These are phyloP conservation scores for Moesziomyces parantarcticus DNA, from an alignment of 1,284 basidiomycete genomes.

Conservation along the genomic window DNA sequence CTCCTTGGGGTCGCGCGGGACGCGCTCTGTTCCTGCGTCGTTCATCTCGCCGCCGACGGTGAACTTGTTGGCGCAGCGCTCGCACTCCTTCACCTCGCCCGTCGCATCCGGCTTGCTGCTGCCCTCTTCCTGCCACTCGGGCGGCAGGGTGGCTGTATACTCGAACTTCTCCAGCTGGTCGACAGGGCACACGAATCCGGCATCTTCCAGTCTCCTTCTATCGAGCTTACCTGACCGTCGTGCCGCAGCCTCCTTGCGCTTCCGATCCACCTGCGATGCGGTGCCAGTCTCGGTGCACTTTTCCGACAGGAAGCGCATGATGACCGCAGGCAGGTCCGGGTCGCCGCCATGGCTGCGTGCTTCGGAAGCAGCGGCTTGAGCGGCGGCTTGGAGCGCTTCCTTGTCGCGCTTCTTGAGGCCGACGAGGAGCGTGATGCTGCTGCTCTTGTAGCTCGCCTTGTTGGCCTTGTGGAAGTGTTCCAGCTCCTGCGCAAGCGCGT, in stretches of 20 bases:
- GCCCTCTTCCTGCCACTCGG: conserved; percentile 46
- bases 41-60: conserved; percentile 50
- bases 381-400: conserved; percentile 21
- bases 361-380: conserved; percentile 14
- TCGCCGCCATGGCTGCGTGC: conserved; percentile 5
- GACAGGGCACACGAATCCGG: conserved; percentile 51
- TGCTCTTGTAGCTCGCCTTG: conserved; percentile 48
- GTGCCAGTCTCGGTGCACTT: conserved; percentile 56
- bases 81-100: conserved; percentile 56
- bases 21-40: conserved; percentile 23
- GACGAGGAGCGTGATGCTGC: conserved; percentile 50
- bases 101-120: conserved; percentile 36
- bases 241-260: conserved; percentile 28
- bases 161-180: conserved; percentile 50
- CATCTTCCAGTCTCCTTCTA: conserved; percentile 31
- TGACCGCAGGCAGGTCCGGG: conserved; percentile 7
- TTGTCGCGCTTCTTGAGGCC: conserved; percentile 52
- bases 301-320: conserved; percentile 13
- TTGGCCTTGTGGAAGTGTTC: conserved; percentile 42
- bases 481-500: conserved; percentile 47
- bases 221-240: conserved; percentile 39
- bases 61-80: conserved; percentile 56
- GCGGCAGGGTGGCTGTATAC: conserved; percentile 44
- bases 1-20: conserved; percentile 41
- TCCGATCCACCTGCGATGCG: conserved; percentile 43